phyloP scores from a whole-genome alignment of 2,329 filamentous ascomycete species.

The Acrodontium crateriforme region DNA sequence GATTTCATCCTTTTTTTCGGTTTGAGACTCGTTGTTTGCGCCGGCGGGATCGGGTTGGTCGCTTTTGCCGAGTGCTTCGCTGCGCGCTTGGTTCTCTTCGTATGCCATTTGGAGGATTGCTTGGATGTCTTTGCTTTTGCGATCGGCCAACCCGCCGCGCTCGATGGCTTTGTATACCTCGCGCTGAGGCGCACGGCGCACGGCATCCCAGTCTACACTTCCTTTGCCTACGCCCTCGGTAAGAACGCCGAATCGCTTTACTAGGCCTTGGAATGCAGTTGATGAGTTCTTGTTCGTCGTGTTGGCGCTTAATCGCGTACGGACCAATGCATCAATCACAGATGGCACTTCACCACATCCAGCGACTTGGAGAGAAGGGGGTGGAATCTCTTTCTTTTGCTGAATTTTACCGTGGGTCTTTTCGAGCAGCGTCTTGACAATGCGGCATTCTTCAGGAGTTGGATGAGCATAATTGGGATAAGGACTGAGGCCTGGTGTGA shows the following conservation, averaged over 20 bases:
- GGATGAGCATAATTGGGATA: slow-evolving; percentile 55
- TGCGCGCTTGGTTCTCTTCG: slow-evolving; percentile 49
- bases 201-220: slow-evolving; percentile 62
- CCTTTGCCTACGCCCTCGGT: slow-evolving; percentile 51
- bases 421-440: slow-evolving; percentile 53
- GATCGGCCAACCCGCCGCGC: slow-evolving; percentile 53
- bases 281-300: slow-evolving; percentile 49
- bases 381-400: slow-evolving; percentile 52
- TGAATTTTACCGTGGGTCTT: slow-evolving; percentile 50
- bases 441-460: slow-evolving; percentile 53
- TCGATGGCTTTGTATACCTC: slow-evolving; percentile 58
- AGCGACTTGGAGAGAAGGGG: slow-evolving; percentile 55
- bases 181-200: slow-evolving; percentile 43
- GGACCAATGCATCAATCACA: slow-evolving; percentile 49
- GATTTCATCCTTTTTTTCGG: slow-evolving; percentile 44
- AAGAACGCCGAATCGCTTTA: slow-evolving; percentile 49
- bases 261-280: slow-evolving; percentile 51
- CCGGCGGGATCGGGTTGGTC: slow-evolving; percentile 19
- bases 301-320: slow-evolving; percentile 48
- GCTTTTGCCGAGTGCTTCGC: slow-evolving; percentile 31
- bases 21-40: slow-evolving; percentile 31
- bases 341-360: slow-evolving; percentile 56
- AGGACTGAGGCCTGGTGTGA: slow-evolving; percentile 41
- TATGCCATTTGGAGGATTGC: slow-evolving; percentile 58
- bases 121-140: slow-evolving; percentile 62